These are phyloP conservation scores for Tulasnella sp. DNA, from an alignment of 768 basidiomycete genomes.

Conservation along the genomic window DNA sequence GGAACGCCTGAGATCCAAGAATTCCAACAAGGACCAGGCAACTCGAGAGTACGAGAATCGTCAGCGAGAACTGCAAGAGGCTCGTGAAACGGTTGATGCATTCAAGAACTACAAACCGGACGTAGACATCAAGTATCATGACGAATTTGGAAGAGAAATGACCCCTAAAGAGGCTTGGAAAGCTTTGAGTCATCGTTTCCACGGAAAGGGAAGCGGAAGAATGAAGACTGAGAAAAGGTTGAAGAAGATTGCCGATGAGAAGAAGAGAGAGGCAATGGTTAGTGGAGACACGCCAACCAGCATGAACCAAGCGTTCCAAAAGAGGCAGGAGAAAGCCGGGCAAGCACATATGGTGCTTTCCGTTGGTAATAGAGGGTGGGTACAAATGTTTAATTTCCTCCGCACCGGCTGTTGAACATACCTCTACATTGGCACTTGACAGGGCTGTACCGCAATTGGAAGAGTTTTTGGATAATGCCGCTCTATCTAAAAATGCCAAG, in stretches of 20 bases:
- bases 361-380: slow-evolving; percentile 83
- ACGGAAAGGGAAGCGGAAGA: slow-evolving; percentile 92
- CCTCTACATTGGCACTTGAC: slow-evolving; percentile 15
- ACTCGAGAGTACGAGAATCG: slow-evolving; percentile 92
- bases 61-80: slow-evolving; percentile 80
- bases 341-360: slow-evolving; percentile 94
- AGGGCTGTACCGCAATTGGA: slow-evolving; percentile 80
- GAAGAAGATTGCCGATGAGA: slow-evolving; percentile 96
- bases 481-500: slow-evolving; percentile 61
- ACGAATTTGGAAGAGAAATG: slow-evolving; percentile 81
- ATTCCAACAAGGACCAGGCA: slow-evolving; percentile 79
- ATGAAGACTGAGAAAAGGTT: slow-evolving; percentile 95
- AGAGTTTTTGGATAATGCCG: slow-evolving; percentile 69
- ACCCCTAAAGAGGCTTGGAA: slow-evolving; percentile 98
- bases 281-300: slow-evolving; percentile 92
- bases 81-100: slow-evolving; percentile 60
- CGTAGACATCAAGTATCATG: slow-evolving; percentile 90
- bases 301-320: slow-evolving; percentile 89
- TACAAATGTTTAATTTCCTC: not conserved
- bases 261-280: slow-evolving; percentile 84
- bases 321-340: slow-evolving; percentile 84
- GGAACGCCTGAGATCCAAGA: slow-evolving; percentile 62
- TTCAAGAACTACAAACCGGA: slow-evolving; percentile 96
- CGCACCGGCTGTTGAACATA: slow-evolving; percentile 7
- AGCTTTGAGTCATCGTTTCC: slow-evolving; percentile 93